phyloP scores from a whole-genome alignment of 2,329 filamentous ascomycete genomes.

The Fusarium dimerum region DNA sequence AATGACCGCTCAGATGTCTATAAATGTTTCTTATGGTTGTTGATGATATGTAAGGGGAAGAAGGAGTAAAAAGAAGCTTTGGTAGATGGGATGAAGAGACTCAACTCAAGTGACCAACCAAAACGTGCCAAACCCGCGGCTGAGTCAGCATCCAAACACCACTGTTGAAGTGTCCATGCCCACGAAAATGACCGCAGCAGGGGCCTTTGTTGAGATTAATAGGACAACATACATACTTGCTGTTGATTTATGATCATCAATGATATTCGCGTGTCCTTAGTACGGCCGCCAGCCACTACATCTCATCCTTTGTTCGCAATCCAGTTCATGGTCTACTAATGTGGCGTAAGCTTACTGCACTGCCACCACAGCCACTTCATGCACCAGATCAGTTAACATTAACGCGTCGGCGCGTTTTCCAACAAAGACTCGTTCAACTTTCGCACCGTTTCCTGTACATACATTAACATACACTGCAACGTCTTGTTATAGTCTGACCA shows the following conservation, averaged over 20 bases:
- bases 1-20: background rate
- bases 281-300: too few species aligned
- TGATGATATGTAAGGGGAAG: background rate
- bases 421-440: background rate
- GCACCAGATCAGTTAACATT: background rate
- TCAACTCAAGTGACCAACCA: constrained; percentile 4
- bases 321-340: too few species aligned
- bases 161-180: background rate
- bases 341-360: background rate
- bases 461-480: background rate
- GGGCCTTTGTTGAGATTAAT: too few species aligned
- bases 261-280: too few species aligned
- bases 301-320: too few species aligned
- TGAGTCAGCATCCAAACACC: constrained; percentile 9
- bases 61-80: background rate
- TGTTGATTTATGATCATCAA: too few species aligned
- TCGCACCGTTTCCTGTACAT: background rate
- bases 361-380: background rate
- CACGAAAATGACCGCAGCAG: too few species aligned
- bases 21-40: background rate
- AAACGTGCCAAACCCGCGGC: background rate
- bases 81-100: background rate
- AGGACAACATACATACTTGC: too few species aligned
- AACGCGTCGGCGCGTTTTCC: background rate
- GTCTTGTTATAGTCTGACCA: background rate